Conservation (phyloP, 257 asterid species). For the Scutellaria minor region DNA sequence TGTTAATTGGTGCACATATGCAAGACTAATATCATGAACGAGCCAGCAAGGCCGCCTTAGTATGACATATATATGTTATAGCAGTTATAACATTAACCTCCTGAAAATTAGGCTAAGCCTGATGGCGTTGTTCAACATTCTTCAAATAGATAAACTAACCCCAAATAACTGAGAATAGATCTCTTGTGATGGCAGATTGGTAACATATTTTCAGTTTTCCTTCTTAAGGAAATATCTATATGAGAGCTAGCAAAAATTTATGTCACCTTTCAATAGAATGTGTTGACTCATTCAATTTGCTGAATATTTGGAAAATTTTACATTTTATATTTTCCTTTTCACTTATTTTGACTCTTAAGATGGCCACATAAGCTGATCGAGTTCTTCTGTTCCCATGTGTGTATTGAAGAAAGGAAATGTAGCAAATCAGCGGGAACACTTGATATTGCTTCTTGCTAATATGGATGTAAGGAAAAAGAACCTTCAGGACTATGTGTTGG, state of each 20-base stretch:
- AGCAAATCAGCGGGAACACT: conserved; percentile 97
- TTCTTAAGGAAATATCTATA: neutral
- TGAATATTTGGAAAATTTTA: neutral
- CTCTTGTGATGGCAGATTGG: neutral
- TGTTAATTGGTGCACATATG: neutral
- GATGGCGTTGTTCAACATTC: too few species aligned
- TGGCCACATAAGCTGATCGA: conserved; percentile 36
- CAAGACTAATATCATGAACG: neutral
- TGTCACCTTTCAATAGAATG: neutral
- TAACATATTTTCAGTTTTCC: neutral
- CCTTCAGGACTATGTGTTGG: conserved; percentile 59
- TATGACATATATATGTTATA: neutral
- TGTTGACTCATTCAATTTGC: conserved; percentile 17
- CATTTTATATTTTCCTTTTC: neutral
- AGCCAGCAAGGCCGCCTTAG: neutral
- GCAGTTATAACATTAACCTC: neutral
- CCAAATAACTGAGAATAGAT: neutral
- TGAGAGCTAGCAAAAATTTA: neutral
- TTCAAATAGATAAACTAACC: neutral
- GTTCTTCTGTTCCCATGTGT: conserved; percentile 38
- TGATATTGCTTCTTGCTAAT: conserved; percentile 92
- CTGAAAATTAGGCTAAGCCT: neutral
- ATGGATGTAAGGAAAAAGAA: conserved; percentile 78
- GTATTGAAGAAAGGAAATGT: conserved; percentile 91
- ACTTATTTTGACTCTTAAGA: conserved; percentile 29